Percentiles rank a stretch among this genome's conserved stretches.
These are phyloP conservation scores for Penstemon barbatus DNA, from an alignment of 257 asterid genomes.

Conservation along the genomic window DNA sequence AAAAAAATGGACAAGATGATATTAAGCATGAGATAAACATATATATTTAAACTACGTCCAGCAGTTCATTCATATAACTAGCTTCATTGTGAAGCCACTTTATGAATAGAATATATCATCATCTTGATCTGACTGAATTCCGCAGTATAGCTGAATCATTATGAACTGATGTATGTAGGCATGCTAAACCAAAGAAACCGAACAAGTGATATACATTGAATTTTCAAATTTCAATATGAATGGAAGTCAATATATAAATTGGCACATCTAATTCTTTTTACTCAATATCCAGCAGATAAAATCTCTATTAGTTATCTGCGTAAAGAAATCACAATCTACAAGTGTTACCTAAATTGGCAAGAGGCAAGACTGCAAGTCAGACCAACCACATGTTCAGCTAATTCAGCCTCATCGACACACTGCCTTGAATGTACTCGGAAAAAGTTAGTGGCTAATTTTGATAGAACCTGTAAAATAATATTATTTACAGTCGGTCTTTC, in stretches of 20 bases:
- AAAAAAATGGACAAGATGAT: constrained; percentile 19
- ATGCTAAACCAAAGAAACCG: constrained; percentile 10
- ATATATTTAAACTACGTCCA: constrained; percentile 12
- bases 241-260: constrained; percentile 8
- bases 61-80: constrained; percentile 13
- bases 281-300: constrained; percentile 1
- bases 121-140: too few species aligned
- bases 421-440: constrained; percentile 74
- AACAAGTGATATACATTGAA: background rate
- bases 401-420: constrained; percentile 89
- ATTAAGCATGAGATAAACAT: constrained; percentile 12
- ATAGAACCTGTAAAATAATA: constrained; percentile 49
- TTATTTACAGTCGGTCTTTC: constrained; percentile 21
- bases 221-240: constrained; percentile 4
- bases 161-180: constrained; percentile 3
- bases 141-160: background rate
- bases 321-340: background rate
- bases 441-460: constrained; percentile 70
- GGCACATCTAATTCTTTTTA: background rate
- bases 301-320: background rate
- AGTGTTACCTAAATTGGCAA: constrained; percentile 77
- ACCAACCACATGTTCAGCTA: constrained; percentile 94
- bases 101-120: too few species aligned
- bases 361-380: constrained; percentile 88
- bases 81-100: background rate